phyloP scores from a whole-genome alignment of 768 basidiomycete species.

The Russula sp. region DNA sequence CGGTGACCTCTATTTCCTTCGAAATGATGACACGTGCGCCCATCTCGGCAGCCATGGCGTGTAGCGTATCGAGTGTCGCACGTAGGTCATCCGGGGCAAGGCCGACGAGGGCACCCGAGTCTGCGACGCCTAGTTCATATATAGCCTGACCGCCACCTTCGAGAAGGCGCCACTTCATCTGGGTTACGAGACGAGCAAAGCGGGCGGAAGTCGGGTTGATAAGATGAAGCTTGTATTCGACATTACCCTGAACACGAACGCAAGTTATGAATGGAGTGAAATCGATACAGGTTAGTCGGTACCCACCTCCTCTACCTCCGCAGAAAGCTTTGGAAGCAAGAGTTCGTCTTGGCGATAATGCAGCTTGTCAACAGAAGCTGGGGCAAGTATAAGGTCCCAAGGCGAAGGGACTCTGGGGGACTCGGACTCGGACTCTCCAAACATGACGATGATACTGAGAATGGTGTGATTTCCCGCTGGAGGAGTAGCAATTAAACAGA shows the following conservation, averaged over 20 bases:
- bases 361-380: conserved; percentile 29
- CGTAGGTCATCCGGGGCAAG: conserved; percentile 68
- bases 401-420: conserved; percentile 73
- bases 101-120: conserved; percentile 83
- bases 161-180: conserved; percentile 84
- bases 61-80: conserved; percentile 76
- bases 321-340: conserved; percentile 56
- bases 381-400: conserved; percentile 70
- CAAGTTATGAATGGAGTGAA: background rate
- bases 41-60: conserved; percentile 91
- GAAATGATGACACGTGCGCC: conserved; percentile 89
- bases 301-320: conserved; percentile 62
- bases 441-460: conserved; percentile 40
- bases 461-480: background rate
- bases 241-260: conserved; percentile 53
- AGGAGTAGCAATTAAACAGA: conserved; percentile 24
- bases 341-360: conserved; percentile 25
- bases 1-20: conserved; percentile 74
- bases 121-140: conserved; percentile 61
- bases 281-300: background rate
- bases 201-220: conserved; percentile 69
- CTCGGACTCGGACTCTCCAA: conserved; percentile 77
- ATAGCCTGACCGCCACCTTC: conserved; percentile 50
- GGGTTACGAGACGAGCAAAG: conserved; percentile 81
- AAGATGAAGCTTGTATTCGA: conserved; percentile 93